Base-by-base conservation (phyloP, 78 protist genomes). In the Dictyostelium brefeldianum region DNA sequence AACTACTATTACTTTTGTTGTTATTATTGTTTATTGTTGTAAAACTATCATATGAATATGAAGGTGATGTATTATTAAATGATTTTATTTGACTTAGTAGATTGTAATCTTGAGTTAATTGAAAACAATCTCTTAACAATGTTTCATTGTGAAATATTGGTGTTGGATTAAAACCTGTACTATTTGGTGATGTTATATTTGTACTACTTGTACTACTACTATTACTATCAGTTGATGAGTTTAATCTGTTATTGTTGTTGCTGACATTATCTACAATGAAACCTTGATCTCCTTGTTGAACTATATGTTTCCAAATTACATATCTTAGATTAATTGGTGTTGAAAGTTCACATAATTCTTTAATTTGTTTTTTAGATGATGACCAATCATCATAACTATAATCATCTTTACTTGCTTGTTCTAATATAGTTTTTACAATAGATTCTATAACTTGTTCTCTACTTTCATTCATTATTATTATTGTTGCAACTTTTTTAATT, bases 221-320 rank as follows among this genome's bases (percentile, higher is more conserved):
- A 67, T 5, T 31, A 29, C 64, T 82, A 50, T n/a, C 80, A 79
- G 14, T 27, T 43, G 62, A n/a, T 59, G 85, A 36, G 14, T 43
- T 11, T 80, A 69, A 12, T 48, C 17, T 83, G 53, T 51, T 80
- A n/a, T n/a, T n/a, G 46, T n/a, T 59, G 2, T 36, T 36, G 2
- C 11, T 80, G 29, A 27, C 64, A 27, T 31, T 27, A 71, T 43
- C 46, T 31, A 50, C 31, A 29, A 36, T 2, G 43, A 78, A 77
- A 20, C 56, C 69, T 53, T 67, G 70, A 46, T 51, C 57, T 36
- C 77, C 82, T 31, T 71, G 53, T 36, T 85, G 92, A 5, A 75
- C 92, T 47, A 85, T 47, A 75, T 85, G 83, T 83, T 74, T 84
- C 91, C 91, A 84, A 59, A 84, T 74, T 25, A 67, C 36, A 47